Conservation (phyloP, 148 eudicot species). For the Heliosperma pusillum region DNA sequence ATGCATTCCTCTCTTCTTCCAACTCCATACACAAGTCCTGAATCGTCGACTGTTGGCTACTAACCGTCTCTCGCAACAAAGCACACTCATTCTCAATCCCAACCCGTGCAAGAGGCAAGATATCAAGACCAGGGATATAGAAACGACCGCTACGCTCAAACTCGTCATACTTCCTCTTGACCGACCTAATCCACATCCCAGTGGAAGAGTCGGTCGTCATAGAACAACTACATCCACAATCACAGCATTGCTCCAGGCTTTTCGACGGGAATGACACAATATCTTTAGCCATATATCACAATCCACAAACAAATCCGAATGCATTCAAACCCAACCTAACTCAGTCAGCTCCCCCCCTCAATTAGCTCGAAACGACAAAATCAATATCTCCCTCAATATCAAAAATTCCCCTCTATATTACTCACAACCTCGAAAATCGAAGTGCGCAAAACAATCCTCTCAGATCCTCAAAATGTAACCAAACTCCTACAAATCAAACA, state of each 20-base stretch:
- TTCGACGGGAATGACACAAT: slow-evolving; percentile 35
- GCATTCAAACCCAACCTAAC: slow-evolving; percentile 25
- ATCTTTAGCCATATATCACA: slow-evolving; percentile 47
- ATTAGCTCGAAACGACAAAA: background rate
- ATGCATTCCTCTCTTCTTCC: slow-evolving; percentile 93
- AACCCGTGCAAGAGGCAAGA: slow-evolving; percentile 61
- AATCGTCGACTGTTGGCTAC: slow-evolving; percentile 65
- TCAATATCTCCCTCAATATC: background rate
- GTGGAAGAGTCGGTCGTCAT: slow-evolving; percentile 35
- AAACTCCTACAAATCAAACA: background rate
- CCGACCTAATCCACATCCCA: slow-evolving; percentile 61
- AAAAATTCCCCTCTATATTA: background rate
- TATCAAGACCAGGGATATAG: slow-evolving; percentile 53
- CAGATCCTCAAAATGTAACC: background rate
- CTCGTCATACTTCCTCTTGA: slow-evolving; percentile 76
- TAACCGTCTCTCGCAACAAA: slow-evolving; percentile 67
- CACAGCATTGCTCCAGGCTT: slow-evolving; percentile 53
- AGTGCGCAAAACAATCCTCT: background rate
- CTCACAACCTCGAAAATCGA: background rate
- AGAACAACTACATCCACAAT: slow-evolving; percentile 72
- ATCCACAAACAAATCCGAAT: slow-evolving; percentile 17
- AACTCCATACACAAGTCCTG: slow-evolving; percentile 63
- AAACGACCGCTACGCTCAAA: slow-evolving; percentile 40
- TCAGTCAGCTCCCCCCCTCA: background rate
- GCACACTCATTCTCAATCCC: slow-evolving; percentile 73